phyloP scores from a whole-genome alignment of 768 basidiomycete genomes.

The Mycena leptocephala region DNA sequence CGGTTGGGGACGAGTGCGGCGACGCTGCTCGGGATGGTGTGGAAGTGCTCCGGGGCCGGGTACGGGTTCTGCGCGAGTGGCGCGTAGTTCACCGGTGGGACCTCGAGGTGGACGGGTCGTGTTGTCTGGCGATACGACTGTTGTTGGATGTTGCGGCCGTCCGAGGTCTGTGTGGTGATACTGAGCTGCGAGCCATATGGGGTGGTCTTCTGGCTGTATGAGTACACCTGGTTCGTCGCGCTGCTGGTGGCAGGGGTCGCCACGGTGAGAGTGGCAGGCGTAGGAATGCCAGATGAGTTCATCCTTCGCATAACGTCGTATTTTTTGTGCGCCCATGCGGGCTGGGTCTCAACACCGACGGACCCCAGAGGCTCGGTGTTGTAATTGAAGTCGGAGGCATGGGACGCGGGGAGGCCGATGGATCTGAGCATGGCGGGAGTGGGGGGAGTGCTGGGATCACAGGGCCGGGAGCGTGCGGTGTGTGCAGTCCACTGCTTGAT shows the following conservation, averaged over 20 bases:
- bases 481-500: conserved; percentile 64
- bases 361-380: background rate
- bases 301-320: background rate
- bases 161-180: conserved; percentile 17
- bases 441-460: conserved; percentile 50
- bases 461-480: conserved; percentile 43
- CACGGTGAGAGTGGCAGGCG: background rate
- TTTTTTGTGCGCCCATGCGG: background rate
- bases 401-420: background rate
- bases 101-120: background rate
- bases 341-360: background rate
- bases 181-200: conserved; percentile 14
- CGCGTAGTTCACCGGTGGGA: conserved; percentile 9
- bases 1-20: background rate
- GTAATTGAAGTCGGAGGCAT: background rate
- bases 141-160: conserved; percentile 24
- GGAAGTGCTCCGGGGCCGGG: conserved; percentile 7
- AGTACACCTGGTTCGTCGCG: background rate
- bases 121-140: conserved; percentile 8
- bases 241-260: background rate
- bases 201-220: conserved; percentile 16
- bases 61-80: conserved; percentile 30
- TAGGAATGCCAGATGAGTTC: background rate
- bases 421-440: conserved; percentile 44
- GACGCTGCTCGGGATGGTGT: background rate